Evolutionary conservation across 2,329 filamentous ascomycete genomes (phyloP), one percentile per base, ranked within the genome.

Genomic region (Hymenoscyphus scutula): DNA sequence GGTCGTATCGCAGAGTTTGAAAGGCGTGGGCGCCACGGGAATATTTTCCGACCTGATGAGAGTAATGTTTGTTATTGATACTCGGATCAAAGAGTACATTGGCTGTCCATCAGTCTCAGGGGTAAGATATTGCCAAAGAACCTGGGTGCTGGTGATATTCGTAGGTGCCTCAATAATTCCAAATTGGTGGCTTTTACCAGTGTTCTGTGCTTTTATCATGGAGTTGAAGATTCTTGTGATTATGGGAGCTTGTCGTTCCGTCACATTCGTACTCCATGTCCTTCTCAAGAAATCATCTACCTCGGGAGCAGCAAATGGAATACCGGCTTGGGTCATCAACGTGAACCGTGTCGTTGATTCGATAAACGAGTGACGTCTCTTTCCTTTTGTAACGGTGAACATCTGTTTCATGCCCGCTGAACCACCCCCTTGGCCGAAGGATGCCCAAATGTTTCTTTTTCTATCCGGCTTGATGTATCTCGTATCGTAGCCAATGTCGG

Each of bases 321-420:
- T 37, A 2, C 34, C 37, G 5, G 59, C 34, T 30, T 38, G 19
- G 10, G 59, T 60, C 29, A 60, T 27, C 5, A 60, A 7, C 2
- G 59, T 56, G 51, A 15, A 53, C 32, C 59, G 59, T 7, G 48
- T 38, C 4, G 53, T 45, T 6, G 51, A 56, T 29, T 60, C 51
- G 27, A 56, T 56, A 23, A 60, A 60, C 8, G 51, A 56, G 17
- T 60, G 59, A 6, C 59, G 51, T 30, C 59, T 34, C 17, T 13
- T 60, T 45, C 53, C 53, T 41, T 56, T 60, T 15, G 59, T 60
- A 15, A 60, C 15, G 8, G 59, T 60, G 11, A 60, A 60, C 23
- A 60, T 41, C 32, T 60, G 59, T 25, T 60, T 60, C 59, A 60
- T 60, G 5, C 37, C 38, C 5, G 37, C 53, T 10, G 59, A 56